Conservation (phyloP, 208 protist genomes). For the Leishmania martiniquensis region DNA sequence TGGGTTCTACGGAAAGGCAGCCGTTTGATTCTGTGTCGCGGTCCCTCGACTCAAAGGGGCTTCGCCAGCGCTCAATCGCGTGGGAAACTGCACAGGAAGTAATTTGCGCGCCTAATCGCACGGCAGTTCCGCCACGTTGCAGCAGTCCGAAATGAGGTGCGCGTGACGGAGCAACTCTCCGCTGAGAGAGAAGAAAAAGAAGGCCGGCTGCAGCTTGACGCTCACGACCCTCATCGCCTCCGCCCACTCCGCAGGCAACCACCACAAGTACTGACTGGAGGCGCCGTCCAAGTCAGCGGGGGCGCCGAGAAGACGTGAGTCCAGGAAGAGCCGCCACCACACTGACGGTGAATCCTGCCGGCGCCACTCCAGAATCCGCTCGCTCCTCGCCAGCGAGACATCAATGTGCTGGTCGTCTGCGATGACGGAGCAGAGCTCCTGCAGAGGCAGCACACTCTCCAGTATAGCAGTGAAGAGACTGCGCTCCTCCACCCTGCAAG, state of each 20-base stretch:
- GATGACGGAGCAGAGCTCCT: slow-evolving; percentile 45
- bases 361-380: slow-evolving; percentile 38
- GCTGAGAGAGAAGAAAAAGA: slow-evolving; percentile 25
- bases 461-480: slow-evolving; percentile 3
- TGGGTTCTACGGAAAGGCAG: neutral
- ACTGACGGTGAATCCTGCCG: slow-evolving; percentile 15
- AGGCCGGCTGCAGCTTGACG: slow-evolving; percentile 10
- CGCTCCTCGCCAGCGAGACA: slow-evolving; percentile 44
- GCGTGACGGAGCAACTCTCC: slow-evolving; percentile 22
- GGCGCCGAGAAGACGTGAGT: slow-evolving; percentile 29
- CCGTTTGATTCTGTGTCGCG: neutral
- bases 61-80: neutral
- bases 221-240: slow-evolving; percentile 18
- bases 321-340: slow-evolving; percentile 55
- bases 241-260: slow-evolving; percentile 61
- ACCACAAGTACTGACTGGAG: slow-evolving; percentile 25
- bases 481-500: slow-evolving; percentile 7
- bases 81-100: neutral
- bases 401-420: slow-evolving; percentile 51
- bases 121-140: slow-evolving; percentile 29
- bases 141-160: slow-evolving; percentile 36
- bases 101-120: slow-evolving; percentile 12
- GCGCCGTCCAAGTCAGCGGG: slow-evolving; percentile 9
- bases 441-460: slow-evolving; percentile 35
- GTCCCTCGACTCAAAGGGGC: too few species aligned